Conservation (phyloP, 1,284 basidiomycete species). For the Gymnopus androsaceus region DNA sequence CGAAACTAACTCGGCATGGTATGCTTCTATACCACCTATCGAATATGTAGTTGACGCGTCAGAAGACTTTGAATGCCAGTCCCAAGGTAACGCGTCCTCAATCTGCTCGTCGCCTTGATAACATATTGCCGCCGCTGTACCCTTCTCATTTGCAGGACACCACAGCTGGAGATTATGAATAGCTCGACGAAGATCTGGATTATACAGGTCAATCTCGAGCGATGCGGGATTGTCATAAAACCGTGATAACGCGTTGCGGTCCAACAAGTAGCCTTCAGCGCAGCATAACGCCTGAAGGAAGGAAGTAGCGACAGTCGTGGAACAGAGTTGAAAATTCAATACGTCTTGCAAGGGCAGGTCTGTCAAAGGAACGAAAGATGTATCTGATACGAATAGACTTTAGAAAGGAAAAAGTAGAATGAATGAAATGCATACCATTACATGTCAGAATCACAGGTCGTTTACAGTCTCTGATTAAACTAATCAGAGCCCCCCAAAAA, state of each 20-base stretch:
- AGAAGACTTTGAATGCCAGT: slow-evolving; percentile 24
- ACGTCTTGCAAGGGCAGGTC: slow-evolving; percentile 80
- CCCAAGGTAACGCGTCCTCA: slow-evolving; percentile 8
- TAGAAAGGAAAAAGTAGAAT: slow-evolving; percentile 21
- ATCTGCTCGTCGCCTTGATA: background rate
- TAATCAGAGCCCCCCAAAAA: slow-evolving; percentile 88
- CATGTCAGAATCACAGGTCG: slow-evolving; percentile 91
- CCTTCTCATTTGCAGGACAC: slow-evolving; percentile 30
- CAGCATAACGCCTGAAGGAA: slow-evolving; percentile 73
- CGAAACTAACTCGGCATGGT: slow-evolving; percentile 49
- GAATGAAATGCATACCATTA: slow-evolving; percentile 89
- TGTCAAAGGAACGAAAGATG: slow-evolving; percentile 64
- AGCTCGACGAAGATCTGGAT: slow-evolving; percentile 59
- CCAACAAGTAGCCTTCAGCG: slow-evolving; percentile 53
- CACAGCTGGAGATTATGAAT: slow-evolving; percentile 62
- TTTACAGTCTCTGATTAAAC: slow-evolving; percentile 79
- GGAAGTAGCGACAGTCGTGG: slow-evolving; percentile 57
- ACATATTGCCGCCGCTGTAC: slow-evolving; percentile 18
- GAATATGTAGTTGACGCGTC: slow-evolving; percentile 11
- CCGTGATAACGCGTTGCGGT: slow-evolving; percentile 32
- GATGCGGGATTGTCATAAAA: slow-evolving; percentile 39
- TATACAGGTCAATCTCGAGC: slow-evolving; percentile 9
- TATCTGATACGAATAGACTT: slow-evolving; percentile 50
- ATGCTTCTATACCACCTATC: slow-evolving; percentile 14
- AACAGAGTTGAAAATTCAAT: slow-evolving; percentile 68